Conservation (phyloP, 1,284 basidiomycete species). For the Puccinia coronata region DNA sequence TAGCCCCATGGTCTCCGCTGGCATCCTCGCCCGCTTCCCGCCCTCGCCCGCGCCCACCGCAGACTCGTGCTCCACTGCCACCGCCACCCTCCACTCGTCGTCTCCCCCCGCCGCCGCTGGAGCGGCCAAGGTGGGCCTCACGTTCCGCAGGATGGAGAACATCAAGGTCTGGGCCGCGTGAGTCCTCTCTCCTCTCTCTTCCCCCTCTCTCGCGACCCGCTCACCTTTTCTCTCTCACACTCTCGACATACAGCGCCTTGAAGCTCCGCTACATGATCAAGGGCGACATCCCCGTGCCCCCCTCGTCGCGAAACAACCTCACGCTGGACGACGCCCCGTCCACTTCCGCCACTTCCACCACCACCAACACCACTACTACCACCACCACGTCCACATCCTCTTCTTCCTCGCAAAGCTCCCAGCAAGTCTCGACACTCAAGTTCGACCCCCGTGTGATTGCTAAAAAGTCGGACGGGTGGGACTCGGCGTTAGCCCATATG, state of each 20-base stretch:
- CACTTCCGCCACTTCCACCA: neutral
- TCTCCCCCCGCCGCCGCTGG: constrained; percentile 2
- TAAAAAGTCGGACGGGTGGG: constrained; percentile 74
- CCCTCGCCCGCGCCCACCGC: too few relatives aligned
- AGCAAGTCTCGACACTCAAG: constrained; percentile 54
- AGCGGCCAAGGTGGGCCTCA: constrained; percentile 66
- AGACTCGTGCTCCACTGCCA: neutral
- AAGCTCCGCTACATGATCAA: constrained; percentile 73
- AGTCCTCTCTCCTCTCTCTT: neutral
- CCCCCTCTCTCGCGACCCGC: neutral
- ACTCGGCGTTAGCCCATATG: constrained; percentile 70
- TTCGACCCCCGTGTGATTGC: constrained; percentile 76
- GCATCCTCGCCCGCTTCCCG: neutral
- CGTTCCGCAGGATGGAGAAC: constrained; percentile 79
- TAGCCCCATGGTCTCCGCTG: neutral
- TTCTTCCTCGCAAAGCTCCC: too few relatives aligned
- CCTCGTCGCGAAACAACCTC: too few relatives aligned
- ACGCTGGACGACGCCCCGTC: neutral
- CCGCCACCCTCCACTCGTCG: neutral
- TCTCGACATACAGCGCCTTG: constrained; percentile 65
- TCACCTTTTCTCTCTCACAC: neutral
- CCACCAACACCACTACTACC: neutral
- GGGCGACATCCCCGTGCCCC: neutral
- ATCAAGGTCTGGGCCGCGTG: constrained; percentile 75
- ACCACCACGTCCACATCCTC: neutral